Base-by-base conservation (phyloP, 306 rosid genomes). In the Canavalia gladiata region DNA sequence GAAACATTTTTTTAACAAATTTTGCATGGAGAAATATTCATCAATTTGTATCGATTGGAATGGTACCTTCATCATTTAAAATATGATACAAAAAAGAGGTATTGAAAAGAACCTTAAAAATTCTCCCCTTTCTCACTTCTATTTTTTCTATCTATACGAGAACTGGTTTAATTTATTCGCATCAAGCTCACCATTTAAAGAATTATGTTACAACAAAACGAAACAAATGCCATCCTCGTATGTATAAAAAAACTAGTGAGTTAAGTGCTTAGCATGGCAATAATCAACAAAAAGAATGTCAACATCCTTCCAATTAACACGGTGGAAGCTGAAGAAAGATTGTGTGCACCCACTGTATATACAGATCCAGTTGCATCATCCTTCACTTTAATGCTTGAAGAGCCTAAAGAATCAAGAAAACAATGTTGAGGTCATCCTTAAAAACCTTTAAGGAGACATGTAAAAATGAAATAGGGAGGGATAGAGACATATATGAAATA, bases 331-430 rank as follows among this genome's bases (percentile, higher is more conserved):
- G 91, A 85, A 63, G 89, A 81, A 78, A 94, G 66, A 66, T 90
- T 65, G 69, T 90, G 89, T 75, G 92, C 70, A 28, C 85, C 88
- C 33, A 95, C 88, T 31, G 88, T 37, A 81, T 88, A 89, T 58
- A 77, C 89, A 6, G 81, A 35, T 83, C 92, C 92, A 18, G 85
- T 84, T 7, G 41, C 47, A 12, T 86, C 89, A 76, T 92, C 99
- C 85, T 87, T 92, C 89, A 93, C 89, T 85, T 86, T 87, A 11
- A 95, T 90, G 94, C 89, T 85, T 49, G 91, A 59, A 87, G 95
- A 87, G 75, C 95, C 95, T 91, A 60, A 41, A 76, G 25, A 55
- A 77, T 37, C 74, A 86, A 52, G 0, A 68, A 72, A 31, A 73
- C 37, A 67, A 75, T 63, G 71, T 49, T n/a, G 39, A 64, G 62